Base-by-base conservation (phyloP, 257 asterid species). In the Solanum chilense region DNA sequence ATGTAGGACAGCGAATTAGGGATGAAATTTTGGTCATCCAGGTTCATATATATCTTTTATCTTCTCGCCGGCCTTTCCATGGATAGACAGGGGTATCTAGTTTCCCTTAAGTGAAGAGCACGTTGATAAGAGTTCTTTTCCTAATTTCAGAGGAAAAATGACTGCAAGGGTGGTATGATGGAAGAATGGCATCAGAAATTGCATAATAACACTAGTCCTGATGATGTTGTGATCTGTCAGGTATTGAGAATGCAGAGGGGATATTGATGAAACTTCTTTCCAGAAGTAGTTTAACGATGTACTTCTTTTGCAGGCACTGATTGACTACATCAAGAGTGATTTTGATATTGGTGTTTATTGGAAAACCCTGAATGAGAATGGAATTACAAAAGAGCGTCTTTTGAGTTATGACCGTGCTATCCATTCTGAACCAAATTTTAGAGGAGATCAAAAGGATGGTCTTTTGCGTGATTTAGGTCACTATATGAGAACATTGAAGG, bases 181-280 rank as follows among this genome's bases (percentile, higher is more conserved):
- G 99, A 97, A 93, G 93, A 97, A 90, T 97, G 99, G 99, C 99
- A 97, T 91, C 99, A 97, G 90, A 97, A 97, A 89, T 93, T 97
- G 86, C 99, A 97, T 87, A 97, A 97, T 87, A 97, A 97, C 92
- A 97, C 99, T 37, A 97, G 99, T 87, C 99, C 99, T 86, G 99
- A 97, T 93, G 99, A 97, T 91, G 98, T 97, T 68, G 91, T 96
- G 85, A 97, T 97, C 90, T 97, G 99, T 91, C 99, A 97, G 99
- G 99, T 96, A 93, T 80, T 87, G 80, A 62, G 86, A 78, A 78
- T 86, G 84, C 88, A 47, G 68, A 74, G 69, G 29, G 3, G 18
- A 10, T 47, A 49, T 49, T 18, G 68, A 47, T 80, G 85, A 47
- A 80, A 9, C 2, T 47, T 49, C 41, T 80, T 81, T 12, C 29